Conservation (phyloP, 1,284 basidiomycete species). For the Golubevia pallescens region DNA sequence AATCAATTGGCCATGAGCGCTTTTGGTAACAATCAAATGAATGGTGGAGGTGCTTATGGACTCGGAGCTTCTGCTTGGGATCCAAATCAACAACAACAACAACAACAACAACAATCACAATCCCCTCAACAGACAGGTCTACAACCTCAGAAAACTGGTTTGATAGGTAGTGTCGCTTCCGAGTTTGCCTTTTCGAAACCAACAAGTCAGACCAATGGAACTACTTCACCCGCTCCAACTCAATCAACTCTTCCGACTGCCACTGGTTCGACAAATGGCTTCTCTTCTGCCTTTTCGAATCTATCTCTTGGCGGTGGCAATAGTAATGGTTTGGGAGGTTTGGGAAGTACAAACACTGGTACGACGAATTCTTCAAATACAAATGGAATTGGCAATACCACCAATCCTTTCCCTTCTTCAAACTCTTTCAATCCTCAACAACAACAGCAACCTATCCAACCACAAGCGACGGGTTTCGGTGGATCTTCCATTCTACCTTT, state of each 20-base stretch:
- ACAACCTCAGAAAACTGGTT: slow-evolving; percentile 18
- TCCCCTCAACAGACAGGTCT: not conserved
- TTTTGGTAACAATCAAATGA: not conserved
- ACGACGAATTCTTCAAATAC: slow-evolving; percentile 10
- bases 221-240: slow-evolving; percentile 5
- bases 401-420: slow-evolving; percentile 28
- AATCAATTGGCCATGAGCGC: slow-evolving; percentile 1
- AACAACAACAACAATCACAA: not conserved
- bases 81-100: no score
- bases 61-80: slow-evolving; percentile 47
- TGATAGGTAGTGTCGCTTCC: slow-evolving; percentile 56
- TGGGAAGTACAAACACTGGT: no score
- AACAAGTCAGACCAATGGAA: slow-evolving; percentile 2
- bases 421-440: slow-evolving; percentile 6
- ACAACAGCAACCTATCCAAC: slow-evolving; percentile 16
- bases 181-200: slow-evolving; percentile 34
- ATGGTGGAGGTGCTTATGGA: slow-evolving; percentile 32
- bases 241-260: slow-evolving; percentile 9
- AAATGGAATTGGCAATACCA: slow-evolving; percentile 16
- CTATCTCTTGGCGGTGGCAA: slow-evolving; percentile 1
- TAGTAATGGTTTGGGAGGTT: no score
- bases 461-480: slow-evolving; percentile 47
- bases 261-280: not conserved
- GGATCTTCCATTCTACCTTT: slow-evolving; percentile 27
- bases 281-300: no score